These are phyloP conservation scores for Casuarina equisetifolia DNA, from an alignment of 306 rosid genomes.

Conservation along the genomic window DNA sequence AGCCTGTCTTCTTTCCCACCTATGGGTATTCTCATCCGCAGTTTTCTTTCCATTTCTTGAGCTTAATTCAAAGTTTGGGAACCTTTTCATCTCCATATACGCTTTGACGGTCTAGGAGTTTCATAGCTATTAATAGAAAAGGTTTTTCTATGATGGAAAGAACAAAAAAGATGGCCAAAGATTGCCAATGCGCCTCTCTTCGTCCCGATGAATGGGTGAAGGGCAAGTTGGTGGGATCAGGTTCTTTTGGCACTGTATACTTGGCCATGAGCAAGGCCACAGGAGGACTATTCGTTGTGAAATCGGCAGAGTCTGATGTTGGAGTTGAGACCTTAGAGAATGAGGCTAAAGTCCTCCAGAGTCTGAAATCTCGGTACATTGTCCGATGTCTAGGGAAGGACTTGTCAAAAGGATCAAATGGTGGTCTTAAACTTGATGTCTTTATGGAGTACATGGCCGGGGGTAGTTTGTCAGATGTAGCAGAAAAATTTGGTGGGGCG, in stretches of 20 bases:
- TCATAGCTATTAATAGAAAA: not conserved
- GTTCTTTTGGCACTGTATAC: constrained; percentile 63
- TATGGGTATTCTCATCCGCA: not conserved
- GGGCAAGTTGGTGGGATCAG: constrained; percentile 60
- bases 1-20: constrained; percentile 17
- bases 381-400: constrained; percentile 54
- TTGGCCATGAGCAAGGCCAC: constrained; percentile 57
- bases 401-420: not conserved
- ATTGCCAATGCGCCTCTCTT: constrained; percentile 17
- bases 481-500: constrained; percentile 54
- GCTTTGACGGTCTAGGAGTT: not conserved
- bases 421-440: constrained; percentile 30
- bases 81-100: not conserved
- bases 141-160: not conserved
- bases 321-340: constrained; percentile 38
- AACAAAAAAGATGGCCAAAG: constrained; percentile 21
- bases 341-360: constrained; percentile 46
- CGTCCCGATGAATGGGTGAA: constrained; percentile 48
- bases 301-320: constrained; percentile 37
- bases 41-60: not conserved
- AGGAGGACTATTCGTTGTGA: constrained; percentile 60
- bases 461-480: constrained; percentile 59
- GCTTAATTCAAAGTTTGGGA: not conserved
- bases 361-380: constrained; percentile 37
- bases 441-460: constrained; percentile 72